Conservation (phyloP, 176 grass and related monocot genomes). For the Avena atlantica region DNA sequence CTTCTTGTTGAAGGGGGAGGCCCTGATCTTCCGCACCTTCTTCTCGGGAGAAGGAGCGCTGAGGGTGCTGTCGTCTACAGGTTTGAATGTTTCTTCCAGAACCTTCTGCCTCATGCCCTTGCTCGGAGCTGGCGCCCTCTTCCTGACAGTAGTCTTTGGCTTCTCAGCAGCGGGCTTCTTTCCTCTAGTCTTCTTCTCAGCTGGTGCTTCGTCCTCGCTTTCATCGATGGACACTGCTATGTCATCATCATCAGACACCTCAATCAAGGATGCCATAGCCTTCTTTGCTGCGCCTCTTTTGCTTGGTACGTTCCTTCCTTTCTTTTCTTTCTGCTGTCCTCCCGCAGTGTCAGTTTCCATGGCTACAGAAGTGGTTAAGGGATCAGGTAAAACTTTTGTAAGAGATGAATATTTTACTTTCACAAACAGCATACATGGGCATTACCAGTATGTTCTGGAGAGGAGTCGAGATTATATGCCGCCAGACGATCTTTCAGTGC, state of each 20-base stretch:
- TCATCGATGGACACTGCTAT: slow-evolving; percentile 22
- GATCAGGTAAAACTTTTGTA: slow-evolving; percentile 29
- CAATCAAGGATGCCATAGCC: slow-evolving; percentile 18
- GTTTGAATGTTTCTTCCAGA: slow-evolving; percentile 50
- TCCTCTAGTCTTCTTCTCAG: slow-evolving; percentile 58
- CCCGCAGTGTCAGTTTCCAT: slow-evolving; percentile 48
- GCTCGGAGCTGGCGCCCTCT: slow-evolving; percentile 44
- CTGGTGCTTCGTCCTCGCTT: slow-evolving; percentile 33
- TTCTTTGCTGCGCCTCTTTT: slow-evolving; percentile 59
- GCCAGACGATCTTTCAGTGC: slow-evolving; percentile 57
- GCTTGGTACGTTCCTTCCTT: slow-evolving; percentile 44
- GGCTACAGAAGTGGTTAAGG: slow-evolving; percentile 42
- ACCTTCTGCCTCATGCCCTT: slow-evolving; percentile 45
- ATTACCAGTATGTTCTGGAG: slow-evolving; percentile 52
- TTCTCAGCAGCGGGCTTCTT: slow-evolving; percentile 21
- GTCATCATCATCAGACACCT: slow-evolving; percentile 52
- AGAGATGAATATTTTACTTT: background rate
- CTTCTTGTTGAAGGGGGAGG: slow-evolving; percentile 89
- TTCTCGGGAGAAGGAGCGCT: slow-evolving; percentile 60
- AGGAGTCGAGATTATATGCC: slow-evolving; percentile 46
- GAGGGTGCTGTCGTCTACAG: slow-evolving; percentile 44
- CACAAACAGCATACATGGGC: background rate
- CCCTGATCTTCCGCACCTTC: slow-evolving; percentile 73
- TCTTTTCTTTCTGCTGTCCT: slow-evolving; percentile 1
- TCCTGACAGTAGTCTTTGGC: slow-evolving; percentile 33